These are phyloP conservation scores for Tricholoma furcatifolium DNA, from an alignment of 768 basidiomycete species.

Conservation along the genomic window DNA sequence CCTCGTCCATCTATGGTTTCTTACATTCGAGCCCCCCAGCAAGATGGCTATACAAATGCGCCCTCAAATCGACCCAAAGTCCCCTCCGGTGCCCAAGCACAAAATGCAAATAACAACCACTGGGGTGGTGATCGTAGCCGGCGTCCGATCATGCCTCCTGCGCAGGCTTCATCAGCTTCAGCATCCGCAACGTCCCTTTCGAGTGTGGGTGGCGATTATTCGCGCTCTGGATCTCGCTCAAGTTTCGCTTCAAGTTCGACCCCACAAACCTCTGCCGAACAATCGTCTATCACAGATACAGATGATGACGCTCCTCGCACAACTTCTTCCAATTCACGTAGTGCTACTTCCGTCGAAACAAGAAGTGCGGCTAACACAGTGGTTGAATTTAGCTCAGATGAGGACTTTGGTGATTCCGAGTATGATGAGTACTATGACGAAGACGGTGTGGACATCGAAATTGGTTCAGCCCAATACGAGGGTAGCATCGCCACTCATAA, in stretches of 20 bases:
- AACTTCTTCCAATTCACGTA: conserved; percentile 15
- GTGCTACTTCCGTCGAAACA: conserved; percentile 26
- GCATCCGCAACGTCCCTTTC: conserved; percentile 44
- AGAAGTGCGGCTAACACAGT: conserved; percentile 25
- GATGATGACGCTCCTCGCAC: conserved; percentile 33
- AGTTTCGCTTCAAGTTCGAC: conserved; percentile 30
- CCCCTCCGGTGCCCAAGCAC: not conserved
- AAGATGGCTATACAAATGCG: conserved; percentile 33
- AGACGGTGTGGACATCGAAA: conserved; percentile 37
- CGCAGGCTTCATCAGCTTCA: conserved; percentile 45
- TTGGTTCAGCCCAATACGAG: conserved; percentile 34
- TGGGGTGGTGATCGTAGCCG: conserved; percentile 9
- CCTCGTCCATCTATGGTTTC: conserved; percentile 49
- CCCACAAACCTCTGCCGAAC: conserved; percentile 34
- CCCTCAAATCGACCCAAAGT: conserved; percentile 12
- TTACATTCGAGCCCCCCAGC: conserved; percentile 18
- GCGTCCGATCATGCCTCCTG: conserved; percentile 41
- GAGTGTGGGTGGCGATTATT: conserved; percentile 31
- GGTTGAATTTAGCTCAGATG: conserved; percentile 46
- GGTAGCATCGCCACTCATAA: conserved; percentile 25
- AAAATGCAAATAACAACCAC: conserved; percentile 3
- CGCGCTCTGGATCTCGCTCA: conserved; percentile 25
- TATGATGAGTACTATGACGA: conserved; percentile 37
- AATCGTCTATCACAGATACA: conserved; percentile 35
- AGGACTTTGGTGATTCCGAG: conserved; percentile 42